Base-by-base conservation (phyloP, 2,329 filamentous ascomycete species). In the Aureobasidium pullulans region DNA sequence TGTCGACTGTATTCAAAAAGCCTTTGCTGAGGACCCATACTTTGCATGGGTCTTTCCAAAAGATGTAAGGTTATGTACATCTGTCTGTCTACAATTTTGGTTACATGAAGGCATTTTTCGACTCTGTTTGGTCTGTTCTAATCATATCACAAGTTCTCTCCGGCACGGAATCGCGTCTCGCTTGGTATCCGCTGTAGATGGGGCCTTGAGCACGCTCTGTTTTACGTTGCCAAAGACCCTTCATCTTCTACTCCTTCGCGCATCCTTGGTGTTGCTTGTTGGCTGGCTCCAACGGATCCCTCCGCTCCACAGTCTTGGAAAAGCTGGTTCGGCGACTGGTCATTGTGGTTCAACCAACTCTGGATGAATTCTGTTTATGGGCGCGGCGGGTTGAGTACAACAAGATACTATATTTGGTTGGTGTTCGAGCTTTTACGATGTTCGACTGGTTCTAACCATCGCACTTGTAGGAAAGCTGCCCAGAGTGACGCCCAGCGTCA, bases 181-280 rank as follows among this genome's bases (percentile, higher is more conserved):
- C 76, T 89, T 15, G 79, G 77, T 1, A 81, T 87, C 1, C 81
- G 88, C 56, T 88, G 86, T 72, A 76, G 77, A 63, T 89, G 86
- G 83, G 86, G 87, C 29, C 87, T 90, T 69, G 78, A 80, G 56
- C 84, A 87, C 67, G 85, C 81, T 56, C 79, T 88, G 39, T 88
- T 89, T 73, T 82, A 87, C 64, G 84, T 89, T 61, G 85, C 85
- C 9, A 87, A 85, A 71, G 83, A 87, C 65, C 73, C 77, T 4
- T 74, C 76, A 0, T 72, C 57, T 23, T 50, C 62, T 23, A 67
- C 68, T 5, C 70, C 71, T 15, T 62, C 71, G 53, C 79, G 81
- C 60, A 79, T 89, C 37, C 78, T 89, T 31, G 87, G 87, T 9
- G 84, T 88, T 28, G 83, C 85, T 60, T 89, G 88, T 81, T 90